phyloP scores from a whole-genome alignment of 306 rosid genomes.

The Bauhinia variegata region DNA sequence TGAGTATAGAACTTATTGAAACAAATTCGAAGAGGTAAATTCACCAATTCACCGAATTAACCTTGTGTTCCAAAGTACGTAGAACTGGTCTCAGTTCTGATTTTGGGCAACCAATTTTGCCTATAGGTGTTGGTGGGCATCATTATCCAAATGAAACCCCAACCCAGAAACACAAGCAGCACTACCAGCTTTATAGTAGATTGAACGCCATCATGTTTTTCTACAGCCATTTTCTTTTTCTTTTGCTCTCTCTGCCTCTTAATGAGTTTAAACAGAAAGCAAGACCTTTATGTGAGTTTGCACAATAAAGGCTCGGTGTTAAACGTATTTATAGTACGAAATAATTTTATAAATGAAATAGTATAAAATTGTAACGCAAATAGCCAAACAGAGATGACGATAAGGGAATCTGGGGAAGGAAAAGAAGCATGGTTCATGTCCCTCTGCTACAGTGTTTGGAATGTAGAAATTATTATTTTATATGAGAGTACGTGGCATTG shows the following conservation, averaged over 20 bases:
- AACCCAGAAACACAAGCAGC: conserved; percentile 50
- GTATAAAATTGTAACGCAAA: background rate
- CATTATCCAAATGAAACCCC: conserved; percentile 57
- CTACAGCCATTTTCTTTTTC: conserved; percentile 35
- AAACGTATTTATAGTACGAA: conserved; percentile 47
- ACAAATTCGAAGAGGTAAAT: background rate
- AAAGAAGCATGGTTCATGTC: conserved; percentile 44
- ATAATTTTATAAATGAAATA: conserved; percentile 14
- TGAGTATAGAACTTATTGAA: background rate
- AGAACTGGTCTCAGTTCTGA: conserved; percentile 38
- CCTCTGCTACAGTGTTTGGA: conserved; percentile 1
- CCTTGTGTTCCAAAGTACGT: conserved; percentile 68
- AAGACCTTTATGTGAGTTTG: too few relatives aligned
- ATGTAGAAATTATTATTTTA: conserved; percentile 11
- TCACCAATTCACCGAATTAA: background rate
- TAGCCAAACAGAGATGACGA: background rate
- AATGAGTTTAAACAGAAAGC: conserved; percentile 3
- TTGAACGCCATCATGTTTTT: conserved; percentile 24
- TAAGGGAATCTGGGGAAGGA: background rate
- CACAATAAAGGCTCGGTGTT: conserved; percentile 4
- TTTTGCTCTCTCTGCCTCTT: background rate
- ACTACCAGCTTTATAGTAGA: conserved; percentile 43
- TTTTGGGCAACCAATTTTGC: conserved; percentile 39
- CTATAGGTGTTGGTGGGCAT: conserved; percentile 56
- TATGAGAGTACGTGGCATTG: background rate